Base-by-base conservation (phyloP, 2,329 filamentous ascomycete species). In the Lecanicillium sp. region DNA sequence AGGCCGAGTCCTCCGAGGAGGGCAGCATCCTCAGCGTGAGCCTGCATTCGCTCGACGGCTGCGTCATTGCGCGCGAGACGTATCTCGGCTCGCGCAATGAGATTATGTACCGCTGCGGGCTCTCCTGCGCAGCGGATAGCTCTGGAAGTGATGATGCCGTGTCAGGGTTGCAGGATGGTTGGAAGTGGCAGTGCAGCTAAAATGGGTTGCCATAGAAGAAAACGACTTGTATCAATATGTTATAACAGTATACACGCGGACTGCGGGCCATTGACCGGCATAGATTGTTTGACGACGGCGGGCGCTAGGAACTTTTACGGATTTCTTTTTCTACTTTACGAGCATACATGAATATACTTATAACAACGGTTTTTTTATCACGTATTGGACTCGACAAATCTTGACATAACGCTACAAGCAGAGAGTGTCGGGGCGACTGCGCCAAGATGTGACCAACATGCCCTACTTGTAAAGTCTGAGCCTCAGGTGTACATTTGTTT, bases 141-240 rank as follows among this genome's bases (percentile, higher is more conserved):
- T 28, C 39, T 8, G 34, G 34, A 25, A 25, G 22, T 11, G 22
- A 25, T 25, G 22, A 25, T 25, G 22, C 22, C 17, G 28, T 41
- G 13, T 29, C 15, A 17, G 33, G 34, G 3, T 15, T 41, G n/a
- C 33, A 37, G 17, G 39, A 41, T 10, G 39, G 39, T 10, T 41
- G 39, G 39, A 41, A 37, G 29, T 41, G 39, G 39, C 34, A 27
- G 29, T 41, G 39, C 14, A 13, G n/a, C 11, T 41, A 29, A 37
- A 17, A 11, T 10, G 19, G 22, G n/a, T n/a, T n/a, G n/a, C n/a
- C 25, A 27, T 8, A 27, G 25, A 8, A 7, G 25, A 13, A 27
- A 13, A 27, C 8, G 13, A 27, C 13, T 13, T 27, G 25, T 27
- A 27, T 27, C 13, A 8, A 7, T 27, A 27, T 27, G 13, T 7